Evolutionary conservation across 805 yeast species (phyloP), one percentile per base, ranked within the genome.

Genomic region (Ogataea populi-albae): DNA sequence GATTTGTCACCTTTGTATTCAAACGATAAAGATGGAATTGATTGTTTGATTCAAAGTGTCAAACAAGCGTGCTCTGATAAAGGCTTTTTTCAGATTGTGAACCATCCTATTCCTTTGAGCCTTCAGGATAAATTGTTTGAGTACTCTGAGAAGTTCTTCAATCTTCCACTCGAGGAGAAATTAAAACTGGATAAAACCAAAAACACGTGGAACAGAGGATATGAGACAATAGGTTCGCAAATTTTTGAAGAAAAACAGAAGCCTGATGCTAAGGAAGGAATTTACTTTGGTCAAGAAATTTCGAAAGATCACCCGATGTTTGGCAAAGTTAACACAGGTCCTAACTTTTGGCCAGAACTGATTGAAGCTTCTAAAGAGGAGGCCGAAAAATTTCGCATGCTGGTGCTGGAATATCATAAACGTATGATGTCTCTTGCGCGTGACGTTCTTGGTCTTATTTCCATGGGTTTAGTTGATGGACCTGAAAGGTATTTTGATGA

Each of bases 261-360:
- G 5, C 47, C 49, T 17, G 65, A 58, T 36, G 42, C 52, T 25
- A 53, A 49, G 38, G 65, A 60, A 37, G 62, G 61, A 4, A 50
- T 55, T 41, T 57, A 59, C 37, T 41, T 53, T 34, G 51, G 53
- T 32, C 45, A 48, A 18, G 59, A 54, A 29, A 45, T 38, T 6
- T 22, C 40, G 6, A 15, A 17, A 20, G 35, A 34, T 17, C 38
- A 36, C 22, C 37, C 44, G 12, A 11, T 17, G 16, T 30, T 32
- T n/a, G 55, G 37, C 35, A 37, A 15, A 37, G 43, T 37, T 46
- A 54, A 40, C 46, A 57, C 31, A 40, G 44, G 33, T 33, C 47
- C 39, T 26, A 50, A 37, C 17, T 14, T 27, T 14, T 24, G 49
- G 50, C 38, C 47, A 11, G 49, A 46, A 12, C 30, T 30, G 4